phyloP scores from a whole-genome alignment of 345 rosid genomes.

The Syzygium aqueum region DNA sequence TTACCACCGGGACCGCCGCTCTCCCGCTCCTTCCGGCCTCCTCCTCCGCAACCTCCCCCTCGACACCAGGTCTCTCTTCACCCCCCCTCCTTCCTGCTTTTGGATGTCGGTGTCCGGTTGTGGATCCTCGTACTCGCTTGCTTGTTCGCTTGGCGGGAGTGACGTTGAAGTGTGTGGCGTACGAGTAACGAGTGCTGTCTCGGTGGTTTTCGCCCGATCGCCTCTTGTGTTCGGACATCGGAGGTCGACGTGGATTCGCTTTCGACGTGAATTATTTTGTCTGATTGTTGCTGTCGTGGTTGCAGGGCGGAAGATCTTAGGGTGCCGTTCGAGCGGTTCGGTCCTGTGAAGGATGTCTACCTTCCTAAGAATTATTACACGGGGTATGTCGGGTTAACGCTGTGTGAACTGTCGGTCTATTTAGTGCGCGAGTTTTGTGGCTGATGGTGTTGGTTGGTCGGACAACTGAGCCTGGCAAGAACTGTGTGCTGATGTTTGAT shows the following conservation, averaged over 20 bases:
- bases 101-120: not conserved
- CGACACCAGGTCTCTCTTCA: conserved; percentile 54
- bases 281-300: not conserved
- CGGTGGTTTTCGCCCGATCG: not conserved
- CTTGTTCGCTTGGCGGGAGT: not conserved
- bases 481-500: not conserved
- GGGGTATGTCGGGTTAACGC: conserved; percentile 33
- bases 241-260: not conserved
- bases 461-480: not conserved
- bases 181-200: not conserved
- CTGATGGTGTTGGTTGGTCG: not conserved
- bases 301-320: conserved; percentile 85
- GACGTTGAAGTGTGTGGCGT: not conserved
- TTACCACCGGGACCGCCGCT: conserved; percentile 60
- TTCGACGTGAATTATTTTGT: not conserved
- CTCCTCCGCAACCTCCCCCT: conserved; percentile 94
- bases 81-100: not conserved
- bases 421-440: not conserved
- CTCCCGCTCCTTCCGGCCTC: conserved; percentile 81
- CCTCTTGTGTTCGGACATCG: not conserved
- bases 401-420: not conserved
- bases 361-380: conserved; percentile 80
- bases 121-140: not conserved
- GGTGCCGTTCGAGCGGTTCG: conserved; percentile 69
- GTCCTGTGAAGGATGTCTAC: conserved; percentile 85